Percentiles rank a stretch among this genome's conserved stretches.
Evolutionary conservation across 2,329 filamentous ascomycete genomes (phyloP).

Genomic region (Shiraia bambusicola): DNA sequence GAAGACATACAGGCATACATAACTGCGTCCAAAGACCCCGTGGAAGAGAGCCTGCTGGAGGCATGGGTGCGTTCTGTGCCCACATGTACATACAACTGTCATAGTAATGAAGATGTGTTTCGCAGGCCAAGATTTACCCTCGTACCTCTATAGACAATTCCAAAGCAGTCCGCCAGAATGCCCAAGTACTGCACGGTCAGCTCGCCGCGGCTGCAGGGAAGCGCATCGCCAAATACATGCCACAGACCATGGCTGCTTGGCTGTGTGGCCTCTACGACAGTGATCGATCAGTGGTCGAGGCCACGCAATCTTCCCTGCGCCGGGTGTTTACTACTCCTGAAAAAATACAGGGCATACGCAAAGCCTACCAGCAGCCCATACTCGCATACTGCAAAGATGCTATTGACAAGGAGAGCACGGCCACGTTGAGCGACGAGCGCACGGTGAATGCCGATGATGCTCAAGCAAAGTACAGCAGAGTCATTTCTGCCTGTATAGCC

Average conservation of each 20-base stretch:
- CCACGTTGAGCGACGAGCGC: conserved; percentile 86
- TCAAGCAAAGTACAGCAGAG: conserved; percentile 79
- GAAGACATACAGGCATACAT: conserved; percentile 76
- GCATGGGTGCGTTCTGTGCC: conserved; percentile 69
- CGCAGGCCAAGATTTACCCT: conserved; percentile 79
- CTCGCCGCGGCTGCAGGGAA: conserved; percentile 66
- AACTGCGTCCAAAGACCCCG: conserved; percentile 59
- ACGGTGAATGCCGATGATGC: conserved; percentile 82
- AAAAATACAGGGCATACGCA: conserved; percentile 76
- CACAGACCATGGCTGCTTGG: conserved; percentile 83
- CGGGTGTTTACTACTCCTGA: conserved; percentile 77
- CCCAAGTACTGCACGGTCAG: conserved; percentile 72
- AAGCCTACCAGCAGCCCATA: conserved; percentile 76
- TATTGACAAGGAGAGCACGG: conserved; percentile 71
- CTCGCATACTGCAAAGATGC: conserved; percentile 80
- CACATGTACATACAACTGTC: conserved; percentile 35
- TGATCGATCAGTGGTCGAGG: conserved; percentile 72
- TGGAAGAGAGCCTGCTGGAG: conserved; percentile 81
- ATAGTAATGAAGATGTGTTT: conserved; percentile 39
- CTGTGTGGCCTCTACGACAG: conserved; percentile 84
- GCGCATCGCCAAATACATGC: conserved; percentile 77
- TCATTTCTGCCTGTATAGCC: conserved; percentile 62
- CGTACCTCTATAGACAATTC: conserved; percentile 87
- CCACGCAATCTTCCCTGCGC: conserved; percentile 75
- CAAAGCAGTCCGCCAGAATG: conserved; percentile 81